Evolutionary conservation across 176 grass and related monocot genomes (phyloP).

Genomic region (Calamus simplicifolius): DNA sequence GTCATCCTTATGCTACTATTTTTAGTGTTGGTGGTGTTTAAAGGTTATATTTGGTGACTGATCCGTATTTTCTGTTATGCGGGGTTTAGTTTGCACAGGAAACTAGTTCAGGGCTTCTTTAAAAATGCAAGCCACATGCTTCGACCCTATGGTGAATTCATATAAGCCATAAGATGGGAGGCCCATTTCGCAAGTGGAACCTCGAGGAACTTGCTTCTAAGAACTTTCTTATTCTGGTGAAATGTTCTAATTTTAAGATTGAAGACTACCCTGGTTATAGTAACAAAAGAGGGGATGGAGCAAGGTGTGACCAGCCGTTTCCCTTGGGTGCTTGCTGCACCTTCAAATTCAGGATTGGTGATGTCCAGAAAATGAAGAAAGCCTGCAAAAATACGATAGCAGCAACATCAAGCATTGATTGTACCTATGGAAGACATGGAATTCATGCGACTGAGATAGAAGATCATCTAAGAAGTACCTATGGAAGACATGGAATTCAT

Average conservation of each 20-base stretch:
- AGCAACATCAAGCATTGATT: too few species aligned
- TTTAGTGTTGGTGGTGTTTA: too few species aligned
- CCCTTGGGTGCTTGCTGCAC: constrained; percentile 27
- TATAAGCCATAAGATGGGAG: constrained; percentile 43
- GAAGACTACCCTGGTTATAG: constrained; percentile 50
- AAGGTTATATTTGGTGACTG: too few species aligned
- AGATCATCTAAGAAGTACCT: too few species aligned
- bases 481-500: too few species aligned
- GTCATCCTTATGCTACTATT: too few species aligned
- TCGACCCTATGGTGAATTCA: constrained; percentile 45
- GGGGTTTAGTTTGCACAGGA: constrained; percentile 36
- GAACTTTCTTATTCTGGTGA: constrained; percentile 23
- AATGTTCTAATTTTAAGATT: constrained; percentile 17
- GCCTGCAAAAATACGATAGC: too few species aligned
- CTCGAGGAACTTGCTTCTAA: constrained; percentile 24
- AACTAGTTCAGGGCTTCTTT: constrained; percentile 28
- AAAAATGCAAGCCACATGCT: constrained; percentile 28
- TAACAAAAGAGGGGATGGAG: constrained; percentile 51
- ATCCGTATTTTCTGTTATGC: background rate
- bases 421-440: too few species aligned
- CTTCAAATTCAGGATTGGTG: constrained; percentile 30
- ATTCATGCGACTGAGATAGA: too few species aligned
- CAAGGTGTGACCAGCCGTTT: constrained; percentile 33
- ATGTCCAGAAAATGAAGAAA: too few species aligned
- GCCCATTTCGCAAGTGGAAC: constrained; percentile 29